Base-by-base conservation (phyloP, 1,284 basidiomycete species). In the Lentinula novae-zelandiae region DNA sequence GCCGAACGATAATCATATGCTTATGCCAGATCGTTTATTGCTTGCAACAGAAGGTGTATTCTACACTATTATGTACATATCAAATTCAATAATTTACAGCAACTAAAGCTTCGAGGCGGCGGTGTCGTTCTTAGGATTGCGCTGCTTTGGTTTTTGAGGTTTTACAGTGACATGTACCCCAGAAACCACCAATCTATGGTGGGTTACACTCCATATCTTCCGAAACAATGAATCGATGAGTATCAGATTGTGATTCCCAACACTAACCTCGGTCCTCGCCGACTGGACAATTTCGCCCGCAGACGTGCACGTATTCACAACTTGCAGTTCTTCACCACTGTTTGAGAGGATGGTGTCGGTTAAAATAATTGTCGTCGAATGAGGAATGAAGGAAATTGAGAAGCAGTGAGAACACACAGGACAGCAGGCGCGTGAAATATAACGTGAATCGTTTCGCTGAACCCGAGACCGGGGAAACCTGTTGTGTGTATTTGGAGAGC, bases 91-190 rank as follows among this genome's bases (percentile, higher is more conserved):
- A 3, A 27, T 49, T 31, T 9, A 27, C 17, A 3, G 27, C 15
- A 56, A 27, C 42, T 56, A 56, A 34, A 56, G 54, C 40, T 56
- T 56, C 27, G 42, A 27, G 3, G 20, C 6, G n/a, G 2, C 34
- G 36, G 17, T 13, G 42, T 20, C 52, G 13, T 38, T 22, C 8
- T 20, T 44, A 40, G 38, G 53, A 12, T 22, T 54, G 15, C 20
- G 40, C 15, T 27, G 5, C 42, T 73, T 69, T 2, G 76, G 74
- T 8, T 62, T 44, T 3, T 78, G 80, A 3, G 76, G 71, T 48
- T 75, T 70, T 83, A 85, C 84, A 68, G 82, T 83, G 60, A 82
- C 71, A 53, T 85, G 83, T 0, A 77, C 75, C 0, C 79, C 83
- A 10, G 82, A 79, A 5, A 78, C 79, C n/a, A 83, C 78, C 3